Conservation (phyloP, 1,139 yeast genomes). For the Citeromyces hawaiiensis region DNA sequence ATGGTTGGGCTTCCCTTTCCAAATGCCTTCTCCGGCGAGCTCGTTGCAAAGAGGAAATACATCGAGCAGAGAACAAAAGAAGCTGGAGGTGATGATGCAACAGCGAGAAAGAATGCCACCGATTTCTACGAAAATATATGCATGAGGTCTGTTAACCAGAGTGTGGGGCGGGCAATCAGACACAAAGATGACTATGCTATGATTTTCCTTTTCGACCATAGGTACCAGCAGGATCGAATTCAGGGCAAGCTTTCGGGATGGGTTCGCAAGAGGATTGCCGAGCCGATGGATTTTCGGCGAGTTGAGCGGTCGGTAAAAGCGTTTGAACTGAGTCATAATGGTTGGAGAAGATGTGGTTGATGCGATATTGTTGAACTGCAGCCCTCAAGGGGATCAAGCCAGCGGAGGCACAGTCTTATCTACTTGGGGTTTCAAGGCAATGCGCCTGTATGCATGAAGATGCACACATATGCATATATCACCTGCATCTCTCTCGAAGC, state of each 20-base stretch:
- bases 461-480: too few relatives aligned
- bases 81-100: constrained; percentile 25
- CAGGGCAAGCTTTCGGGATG: constrained; percentile 62
- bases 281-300: neutral
- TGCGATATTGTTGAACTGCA: too few relatives aligned
- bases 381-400: too few relatives aligned
- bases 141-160: constrained; percentile 86
- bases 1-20: constrained; percentile 92
- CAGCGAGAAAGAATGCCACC: constrained; percentile 33
- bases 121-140: constrained; percentile 75
- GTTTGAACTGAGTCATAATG: neutral
- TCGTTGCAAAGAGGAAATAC: constrained; percentile 58
- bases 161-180: constrained; percentile 86
- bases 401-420: too few relatives aligned
- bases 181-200: constrained; percentile 73
- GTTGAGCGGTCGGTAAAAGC: neutral
- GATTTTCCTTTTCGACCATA: constrained; percentile 55
- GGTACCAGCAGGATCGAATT: constrained; percentile 38
- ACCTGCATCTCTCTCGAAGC: too few relatives aligned
- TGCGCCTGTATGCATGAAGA: too few relatives aligned
- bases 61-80: constrained; percentile 31
- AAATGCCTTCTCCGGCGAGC: constrained; percentile 71
- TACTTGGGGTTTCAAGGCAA: too few relatives aligned
- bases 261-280: constrained; percentile 38
- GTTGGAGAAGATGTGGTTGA: too few relatives aligned